A percentile compares a stretch with the other conserved stretches of the same genome.
Conservation (phyloP, 2,329 filamentous ascomycete species). For the Hymenoscyphus fructigenus region DNA sequence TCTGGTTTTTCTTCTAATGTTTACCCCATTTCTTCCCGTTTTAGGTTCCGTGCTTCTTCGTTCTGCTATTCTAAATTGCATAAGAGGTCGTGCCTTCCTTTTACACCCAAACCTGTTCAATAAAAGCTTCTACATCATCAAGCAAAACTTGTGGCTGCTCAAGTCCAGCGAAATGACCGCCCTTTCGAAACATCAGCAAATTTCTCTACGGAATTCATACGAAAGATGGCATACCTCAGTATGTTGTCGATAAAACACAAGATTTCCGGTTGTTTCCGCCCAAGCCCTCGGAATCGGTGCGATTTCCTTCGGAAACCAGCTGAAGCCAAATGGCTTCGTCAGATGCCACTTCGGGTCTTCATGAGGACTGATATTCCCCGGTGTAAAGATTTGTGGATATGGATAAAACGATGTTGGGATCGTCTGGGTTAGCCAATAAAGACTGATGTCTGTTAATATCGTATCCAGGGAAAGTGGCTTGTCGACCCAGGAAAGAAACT, state of each 20-base stretch:
- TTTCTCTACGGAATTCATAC: background rate
- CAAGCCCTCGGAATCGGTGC: conserved; percentile 40
- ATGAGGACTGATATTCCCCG: background rate
- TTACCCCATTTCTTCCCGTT: too few species aligned
- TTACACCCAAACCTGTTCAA: conserved; percentile 35
- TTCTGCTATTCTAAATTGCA: background rate
- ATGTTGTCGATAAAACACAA: conserved; percentile 40
- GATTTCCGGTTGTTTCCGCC: conserved; percentile 38
- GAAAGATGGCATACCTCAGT: conserved; percentile 33
- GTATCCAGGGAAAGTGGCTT: conserved; percentile 36
- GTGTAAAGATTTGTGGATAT: conserved; percentile 42
- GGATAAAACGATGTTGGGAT: conserved; percentile 49
- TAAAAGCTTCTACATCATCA: conserved; percentile 46
- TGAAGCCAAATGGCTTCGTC: conserved; percentile 47
- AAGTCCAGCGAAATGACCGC: conserved; percentile 54
- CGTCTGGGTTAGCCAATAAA: conserved; percentile 57
- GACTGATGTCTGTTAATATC: conserved; percentile 48
- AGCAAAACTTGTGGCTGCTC: conserved; percentile 44
- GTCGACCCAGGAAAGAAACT: conserved; percentile 50
- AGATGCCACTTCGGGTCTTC: background rate
- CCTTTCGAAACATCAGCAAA: conserved; percentile 29
- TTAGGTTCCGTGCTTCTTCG: too few species aligned
- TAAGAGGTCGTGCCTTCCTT: background rate
- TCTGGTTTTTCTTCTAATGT: too few species aligned
- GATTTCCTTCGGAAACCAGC: conserved; percentile 46